Evolutionary conservation across 768 basidiomycete species (phyloP).

Genomic region (Rhizopogon sp.): DNA sequence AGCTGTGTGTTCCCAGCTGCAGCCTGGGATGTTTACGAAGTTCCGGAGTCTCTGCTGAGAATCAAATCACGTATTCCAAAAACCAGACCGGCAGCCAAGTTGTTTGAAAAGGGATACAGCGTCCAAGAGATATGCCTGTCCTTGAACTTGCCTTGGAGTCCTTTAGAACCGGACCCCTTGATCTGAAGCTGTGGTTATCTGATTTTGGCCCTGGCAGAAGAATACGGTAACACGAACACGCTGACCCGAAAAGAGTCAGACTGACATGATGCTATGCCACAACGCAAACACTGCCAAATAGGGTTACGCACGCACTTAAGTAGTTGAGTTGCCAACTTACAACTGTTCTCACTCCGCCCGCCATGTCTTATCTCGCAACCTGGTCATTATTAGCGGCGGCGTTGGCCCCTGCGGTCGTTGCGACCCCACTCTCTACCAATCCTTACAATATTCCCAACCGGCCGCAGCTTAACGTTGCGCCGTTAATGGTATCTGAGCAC

Average conservation of each 20-base stretch:
- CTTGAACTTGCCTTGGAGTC: too few species aligned
- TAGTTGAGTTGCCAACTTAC: conserved; percentile 9
- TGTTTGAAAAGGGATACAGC: too few species aligned
- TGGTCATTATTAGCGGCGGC: conserved; percentile 34
- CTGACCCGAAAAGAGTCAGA: conserved; percentile 1
- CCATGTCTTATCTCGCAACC: conserved; percentile 30
- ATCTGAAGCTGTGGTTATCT: background rate
- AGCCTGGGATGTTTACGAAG: too few species aligned
- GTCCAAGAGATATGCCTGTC: too few species aligned
- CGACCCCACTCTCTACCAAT: conserved; percentile 43
- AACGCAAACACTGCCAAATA: conserved; percentile 24
- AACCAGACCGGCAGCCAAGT: too few species aligned
- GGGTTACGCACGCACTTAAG: conserved; percentile 14
- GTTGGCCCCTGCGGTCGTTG: conserved; percentile 29
- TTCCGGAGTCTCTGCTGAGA: too few species aligned
- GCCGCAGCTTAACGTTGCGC: conserved; percentile 51
- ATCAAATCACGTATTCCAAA: too few species aligned
- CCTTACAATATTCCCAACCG: conserved; percentile 29
- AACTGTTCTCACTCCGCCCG: conserved; percentile 15
- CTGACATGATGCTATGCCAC: conserved; percentile 14
- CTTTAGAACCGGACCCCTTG: too few species aligned
- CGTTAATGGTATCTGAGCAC: conserved; percentile 53
- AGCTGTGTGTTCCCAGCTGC: too few species aligned
- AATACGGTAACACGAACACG: background rate
- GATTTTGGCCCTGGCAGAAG: too few species aligned